A percentile compares a stretch with the other conserved stretches of the same genome.
These are phyloP conservation scores for Ophiostoma himal-ulmi DNA, from an alignment of 2,329 filamentous ascomycete species.

Conservation along the genomic window DNA sequence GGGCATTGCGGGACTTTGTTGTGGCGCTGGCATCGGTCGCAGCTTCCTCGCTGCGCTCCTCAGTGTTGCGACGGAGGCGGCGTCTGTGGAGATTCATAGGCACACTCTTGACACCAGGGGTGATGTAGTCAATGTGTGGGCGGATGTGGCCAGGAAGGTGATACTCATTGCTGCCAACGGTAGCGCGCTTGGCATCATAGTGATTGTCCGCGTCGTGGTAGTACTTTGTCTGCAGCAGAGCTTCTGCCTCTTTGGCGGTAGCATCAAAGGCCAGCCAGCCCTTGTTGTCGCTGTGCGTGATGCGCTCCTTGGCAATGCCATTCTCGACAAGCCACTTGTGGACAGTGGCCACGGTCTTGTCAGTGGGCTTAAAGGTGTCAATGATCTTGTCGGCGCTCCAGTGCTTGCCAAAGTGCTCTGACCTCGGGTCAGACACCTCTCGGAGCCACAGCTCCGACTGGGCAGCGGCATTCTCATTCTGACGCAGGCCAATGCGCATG, in stretches of 20 bases:
- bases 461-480: slow-evolving; percentile 30
- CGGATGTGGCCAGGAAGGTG: slow-evolving; percentile 44
- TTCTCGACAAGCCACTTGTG: slow-evolving; percentile 32
- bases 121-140: slow-evolving; percentile 51
- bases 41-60: background rate
- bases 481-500: slow-evolving; percentile 28
- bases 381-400: slow-evolving; percentile 36
- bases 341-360: slow-evolving; percentile 33
- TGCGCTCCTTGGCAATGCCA: slow-evolving; percentile 30
- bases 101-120: slow-evolving; percentile 40
- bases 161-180: slow-evolving; percentile 29
- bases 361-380: slow-evolving; percentile 36
- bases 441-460: slow-evolving; percentile 30
- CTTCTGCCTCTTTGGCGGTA: slow-evolving; percentile 28
- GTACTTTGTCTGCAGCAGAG: slow-evolving; percentile 29
- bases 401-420: slow-evolving; percentile 36
- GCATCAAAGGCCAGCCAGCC: slow-evolving; percentile 32
- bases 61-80: slow-evolving; percentile 24
- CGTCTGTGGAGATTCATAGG: slow-evolving; percentile 34
- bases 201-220: slow-evolving; percentile 28
- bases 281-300: slow-evolving; percentile 26
- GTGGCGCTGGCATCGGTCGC: slow-evolving; percentile 8
- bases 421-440: slow-evolving; percentile 31
- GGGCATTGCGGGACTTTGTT: slow-evolving; percentile 6
- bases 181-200: slow-evolving; percentile 25